These are phyloP conservation scores for apple (Malus domestica) DNA, from an alignment of 306 rosid species.

Conservation along the genomic window DNA sequence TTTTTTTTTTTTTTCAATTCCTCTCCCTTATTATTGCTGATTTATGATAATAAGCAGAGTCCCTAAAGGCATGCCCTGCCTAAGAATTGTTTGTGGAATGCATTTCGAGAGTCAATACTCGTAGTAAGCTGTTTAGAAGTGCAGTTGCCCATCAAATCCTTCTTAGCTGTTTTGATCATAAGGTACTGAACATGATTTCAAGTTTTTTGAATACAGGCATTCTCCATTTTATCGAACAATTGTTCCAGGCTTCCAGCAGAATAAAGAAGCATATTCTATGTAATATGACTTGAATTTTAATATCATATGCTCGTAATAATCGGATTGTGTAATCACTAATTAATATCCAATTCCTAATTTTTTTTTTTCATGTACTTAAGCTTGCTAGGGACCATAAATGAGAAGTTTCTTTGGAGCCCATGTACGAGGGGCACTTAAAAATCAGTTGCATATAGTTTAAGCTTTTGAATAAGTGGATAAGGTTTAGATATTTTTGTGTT, in stretches of 20 bases:
- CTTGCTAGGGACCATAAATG: not conserved
- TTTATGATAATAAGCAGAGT: constrained; percentile 38
- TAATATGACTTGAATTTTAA: not conserved
- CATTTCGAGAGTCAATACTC: constrained; percentile 47
- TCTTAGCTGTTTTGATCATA: constrained; percentile 43
- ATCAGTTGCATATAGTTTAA: not conserved
- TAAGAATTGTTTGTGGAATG: constrained; percentile 71
- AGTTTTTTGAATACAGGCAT: not conserved
- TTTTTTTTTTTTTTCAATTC: not conserved
- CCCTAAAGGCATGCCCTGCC: constrained; percentile 68
- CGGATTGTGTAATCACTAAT: not conserved
- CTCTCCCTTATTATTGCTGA: constrained; percentile 15
- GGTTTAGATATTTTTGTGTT: not conserved
- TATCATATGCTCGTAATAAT: not conserved
- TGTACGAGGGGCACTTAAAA: not conserved
- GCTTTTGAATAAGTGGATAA: no score
- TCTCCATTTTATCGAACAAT: not conserved
- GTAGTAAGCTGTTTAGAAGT: constrained; percentile 65
- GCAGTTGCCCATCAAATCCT: constrained; percentile 61
- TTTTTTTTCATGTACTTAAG: not conserved
- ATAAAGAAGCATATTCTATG: not conserved
- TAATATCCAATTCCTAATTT: not conserved
- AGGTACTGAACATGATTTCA: constrained; percentile 32
- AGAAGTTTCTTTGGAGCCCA: not conserved
- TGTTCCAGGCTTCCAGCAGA: not conserved